Conservation (phyloP, 2,329 filamentous ascomycete species). For the Penicillium sp. region DNA sequence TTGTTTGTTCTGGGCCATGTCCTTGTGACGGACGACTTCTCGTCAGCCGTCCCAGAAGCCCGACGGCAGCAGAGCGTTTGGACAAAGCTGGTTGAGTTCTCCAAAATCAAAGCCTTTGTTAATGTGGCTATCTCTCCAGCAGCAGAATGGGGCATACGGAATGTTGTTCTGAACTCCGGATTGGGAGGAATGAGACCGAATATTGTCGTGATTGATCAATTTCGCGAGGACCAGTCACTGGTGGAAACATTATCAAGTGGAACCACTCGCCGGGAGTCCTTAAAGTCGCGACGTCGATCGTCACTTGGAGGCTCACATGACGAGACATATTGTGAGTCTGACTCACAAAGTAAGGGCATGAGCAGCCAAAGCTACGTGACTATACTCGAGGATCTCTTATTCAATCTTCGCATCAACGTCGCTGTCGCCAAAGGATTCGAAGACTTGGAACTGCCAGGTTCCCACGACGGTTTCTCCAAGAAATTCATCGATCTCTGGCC, state of each 20-base stretch:
- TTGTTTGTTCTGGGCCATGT: conserved; percentile 83
- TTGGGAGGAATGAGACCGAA: conserved; percentile 85
- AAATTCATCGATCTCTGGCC: conserved; percentile 86
- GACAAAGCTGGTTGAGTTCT: conserved; percentile 82
- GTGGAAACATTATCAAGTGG: conserved; percentile 51
- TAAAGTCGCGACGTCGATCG: conserved; percentile 16
- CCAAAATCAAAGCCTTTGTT: conserved; percentile 81
- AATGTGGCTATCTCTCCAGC: conserved; percentile 78
- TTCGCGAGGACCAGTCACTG: conserved; percentile 55
- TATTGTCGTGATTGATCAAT: conserved; percentile 73
- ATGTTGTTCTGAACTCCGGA: conserved; percentile 73
- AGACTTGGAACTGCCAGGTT: conserved; percentile 63
- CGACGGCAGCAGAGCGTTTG: conserved; percentile 74
- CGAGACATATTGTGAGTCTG: conserved; percentile 53
- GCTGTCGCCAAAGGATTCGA: conserved; percentile 79
- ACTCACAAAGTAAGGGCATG: conserved; percentile 62
- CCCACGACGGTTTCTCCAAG: conserved; percentile 55
- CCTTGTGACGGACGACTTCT: conserved; percentile 79
- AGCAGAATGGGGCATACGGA: conserved; percentile 78
- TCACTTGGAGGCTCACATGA: conserved; percentile 6
- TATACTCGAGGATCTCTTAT: conserved; percentile 72
- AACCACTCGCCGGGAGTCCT: conserved; percentile 23
- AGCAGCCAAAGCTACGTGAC: conserved; percentile 70
- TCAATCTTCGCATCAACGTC: conserved; percentile 75
- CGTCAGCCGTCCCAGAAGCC: conserved; percentile 70